These are phyloP conservation scores for Penicillium mononematosum DNA, from an alignment of 495 filamentous ascomycete species.

Conservation along the genomic window DNA sequence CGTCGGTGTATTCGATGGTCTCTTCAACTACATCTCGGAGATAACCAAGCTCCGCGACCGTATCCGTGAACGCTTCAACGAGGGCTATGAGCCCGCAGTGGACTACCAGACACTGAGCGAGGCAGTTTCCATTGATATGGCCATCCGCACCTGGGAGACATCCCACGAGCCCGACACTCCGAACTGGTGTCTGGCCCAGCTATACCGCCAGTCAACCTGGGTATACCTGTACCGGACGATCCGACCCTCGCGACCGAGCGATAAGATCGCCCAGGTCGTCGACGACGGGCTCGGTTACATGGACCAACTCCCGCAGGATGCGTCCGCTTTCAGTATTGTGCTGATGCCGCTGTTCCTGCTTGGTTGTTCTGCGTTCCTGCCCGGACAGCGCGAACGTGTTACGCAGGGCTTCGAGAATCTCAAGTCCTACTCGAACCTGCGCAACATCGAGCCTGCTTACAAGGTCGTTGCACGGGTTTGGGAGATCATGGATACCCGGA, in stretches of 20 bases:
- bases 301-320: slow-evolving; percentile 60
- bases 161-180: slow-evolving; percentile 66
- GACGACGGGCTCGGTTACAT: slow-evolving; percentile 70
- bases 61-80: slow-evolving; percentile 65
- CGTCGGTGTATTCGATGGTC: slow-evolving; percentile 81
- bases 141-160: slow-evolving; percentile 73
- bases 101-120: slow-evolving; percentile 71
- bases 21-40: slow-evolving; percentile 77
- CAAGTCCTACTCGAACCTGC: slow-evolving; percentile 73
- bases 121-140: slow-evolving; percentile 75
- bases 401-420: slow-evolving; percentile 65
- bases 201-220: slow-evolving; percentile 91
- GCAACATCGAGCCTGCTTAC: slow-evolving; percentile 74
- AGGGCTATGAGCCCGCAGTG: slow-evolving; percentile 65
- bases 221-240: slow-evolving; percentile 86
- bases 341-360: slow-evolving; percentile 84
- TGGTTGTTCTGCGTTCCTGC: slow-evolving; percentile 79
- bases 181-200: slow-evolving; percentile 71
- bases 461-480: slow-evolving; percentile 78
- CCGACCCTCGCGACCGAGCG: slow-evolving; percentile 66
- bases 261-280: slow-evolving; percentile 70
- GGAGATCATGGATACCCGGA: slow-evolving; percentile 74
- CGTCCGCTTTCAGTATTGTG: slow-evolving; percentile 73
- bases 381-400: slow-evolving; percentile 66
- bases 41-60: slow-evolving; percentile 76